Evolutionary conservation across 148 eudicot genomes (phyloP), one percentile per base, ranked within the genome.

Genomic region (Dysphania ambrosioides): DNA sequence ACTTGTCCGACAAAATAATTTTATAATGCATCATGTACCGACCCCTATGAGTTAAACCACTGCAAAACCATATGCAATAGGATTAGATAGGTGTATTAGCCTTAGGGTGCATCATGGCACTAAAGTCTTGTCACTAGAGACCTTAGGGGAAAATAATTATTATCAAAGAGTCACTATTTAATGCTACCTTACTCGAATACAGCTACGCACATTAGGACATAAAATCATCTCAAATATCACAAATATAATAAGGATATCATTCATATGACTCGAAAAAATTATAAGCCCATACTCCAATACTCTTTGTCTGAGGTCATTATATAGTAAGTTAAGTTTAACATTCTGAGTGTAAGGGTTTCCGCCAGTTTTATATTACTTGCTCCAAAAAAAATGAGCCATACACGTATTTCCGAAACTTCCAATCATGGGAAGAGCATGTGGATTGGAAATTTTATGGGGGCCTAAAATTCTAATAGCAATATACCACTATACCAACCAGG

Each of bases 11-110:
- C n/a, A n/a, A n/a, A n/a, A n/a, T n/a, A n/a, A n/a, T n/a, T n/a
- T n/a, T n/a, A n/a, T n/a, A n/a, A n/a, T 30, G 38, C 31, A 79
- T 53, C 60, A 69, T 9, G n/a, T 68, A 47, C 75, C 75, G 16
- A 65, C 70, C 75, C 72, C 79, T 75, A 75, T 71, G 26, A 59
- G 40, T 24, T 26, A 38, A 62, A 74, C 55, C 21, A 67, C 29
- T 68, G 59, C 12, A 30, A 49, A 23, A 32, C n/a, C 21, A 47
- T 16, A 35, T 66, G 51, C 29, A 75, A n/a, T n/a, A n/a, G n/a
- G n/a, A n/a, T n/a, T 53, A 35, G 41, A 62, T 26, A 36, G 5
- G 7, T 27, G 5, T 24, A 9, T 24, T 32, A 62, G 23, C 35
- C 58, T 62, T 21, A 29, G 13, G 26, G 36, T n/a, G n/a, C 18